Percentiles rank a stretch among this genome's conserved stretches.
Conservation (phyloP, 148 eudicot genomes). For the Euryodendron excelsum region DNA sequence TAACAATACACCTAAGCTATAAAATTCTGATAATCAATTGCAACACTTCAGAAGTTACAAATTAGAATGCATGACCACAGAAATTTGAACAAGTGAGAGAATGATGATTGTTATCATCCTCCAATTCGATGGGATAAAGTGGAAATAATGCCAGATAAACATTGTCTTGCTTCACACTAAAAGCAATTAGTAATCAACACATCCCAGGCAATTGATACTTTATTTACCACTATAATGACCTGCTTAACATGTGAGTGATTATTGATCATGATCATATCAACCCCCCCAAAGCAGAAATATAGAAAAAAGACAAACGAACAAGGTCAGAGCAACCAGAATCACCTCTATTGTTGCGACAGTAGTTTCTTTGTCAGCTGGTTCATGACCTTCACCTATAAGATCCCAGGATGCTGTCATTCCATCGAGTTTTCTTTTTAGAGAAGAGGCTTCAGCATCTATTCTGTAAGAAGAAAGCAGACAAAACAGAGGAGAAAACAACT, state of each 20-base stretch:
- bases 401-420: slow-evolving; percentile 42
- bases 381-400: slow-evolving; percentile 39
- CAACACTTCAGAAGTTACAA: neutral
- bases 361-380: slow-evolving; percentile 39
- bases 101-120: neutral
- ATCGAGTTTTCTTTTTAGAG: slow-evolving; percentile 61
- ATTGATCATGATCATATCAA: slow-evolving; percentile 6
- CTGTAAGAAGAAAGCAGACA: slow-evolving; percentile 44
- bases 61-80: neutral
- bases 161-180: neutral
- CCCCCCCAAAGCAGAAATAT: neutral
- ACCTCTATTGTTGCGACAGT: slow-evolving; percentile 72
- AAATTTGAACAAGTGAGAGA: neutral
- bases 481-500: neutral
- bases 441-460: slow-evolving; percentile 73
- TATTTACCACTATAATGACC: neutral
- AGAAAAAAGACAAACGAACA: neutral
- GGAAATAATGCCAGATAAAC: neutral
- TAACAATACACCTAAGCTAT: neutral
- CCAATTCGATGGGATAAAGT: neutral
- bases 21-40: slow-evolving; percentile 3
- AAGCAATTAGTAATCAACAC: neutral
- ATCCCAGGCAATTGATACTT: neutral
- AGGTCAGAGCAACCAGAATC: slow-evolving; percentile 12
- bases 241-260: neutral